Conservation (phyloP, 345 rosid species). For the Lepidium sativum region DNA sequence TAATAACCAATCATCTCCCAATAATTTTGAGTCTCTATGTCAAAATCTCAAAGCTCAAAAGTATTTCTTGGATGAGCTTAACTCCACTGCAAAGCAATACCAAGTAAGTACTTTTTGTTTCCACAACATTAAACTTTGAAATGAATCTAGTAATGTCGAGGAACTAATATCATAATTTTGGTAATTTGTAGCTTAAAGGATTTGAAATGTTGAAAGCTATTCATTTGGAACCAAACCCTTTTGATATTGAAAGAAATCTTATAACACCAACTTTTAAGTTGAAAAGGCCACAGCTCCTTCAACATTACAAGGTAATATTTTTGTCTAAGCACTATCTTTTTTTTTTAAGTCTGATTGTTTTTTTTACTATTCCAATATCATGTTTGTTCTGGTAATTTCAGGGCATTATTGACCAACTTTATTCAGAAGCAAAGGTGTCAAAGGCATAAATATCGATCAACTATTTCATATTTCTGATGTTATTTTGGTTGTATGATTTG, state of each 20-base stretch:
- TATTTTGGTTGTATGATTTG: neutral
- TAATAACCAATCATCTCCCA: conserved; percentile 25
- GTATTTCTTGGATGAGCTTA: conserved; percentile 72
- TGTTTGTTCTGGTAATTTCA: conserved; percentile 14
- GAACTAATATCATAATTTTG: neutral
- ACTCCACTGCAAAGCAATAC: conserved; percentile 53
- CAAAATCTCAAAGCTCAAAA: conserved; percentile 55
- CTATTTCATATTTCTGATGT: conserved; percentile 7
- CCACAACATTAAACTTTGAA: neutral
- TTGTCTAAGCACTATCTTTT: neutral
- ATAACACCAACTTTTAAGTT: conserved; percentile 83
- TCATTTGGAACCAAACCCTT: conserved; percentile 66
- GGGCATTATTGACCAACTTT: conserved; percentile 58
- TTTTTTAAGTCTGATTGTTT: neutral
- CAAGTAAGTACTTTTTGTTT: conserved; percentile 34
- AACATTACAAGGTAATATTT: conserved; percentile 56
- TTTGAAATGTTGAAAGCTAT: conserved; percentile 86
- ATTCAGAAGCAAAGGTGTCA: conserved; percentile 54
- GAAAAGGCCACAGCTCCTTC: conserved; percentile 87
- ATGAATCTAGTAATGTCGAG: neutral
- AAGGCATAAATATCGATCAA: conserved; percentile 32
- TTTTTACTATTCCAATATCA: neutral
- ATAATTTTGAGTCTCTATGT: conserved; percentile 64
- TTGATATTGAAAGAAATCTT: conserved; percentile 80
- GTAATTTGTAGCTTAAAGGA: conserved; percentile 54